Evolutionary conservation across 1,139 yeast species (phyloP).

Genomic region (Sugiyamaella japonica): DNA sequence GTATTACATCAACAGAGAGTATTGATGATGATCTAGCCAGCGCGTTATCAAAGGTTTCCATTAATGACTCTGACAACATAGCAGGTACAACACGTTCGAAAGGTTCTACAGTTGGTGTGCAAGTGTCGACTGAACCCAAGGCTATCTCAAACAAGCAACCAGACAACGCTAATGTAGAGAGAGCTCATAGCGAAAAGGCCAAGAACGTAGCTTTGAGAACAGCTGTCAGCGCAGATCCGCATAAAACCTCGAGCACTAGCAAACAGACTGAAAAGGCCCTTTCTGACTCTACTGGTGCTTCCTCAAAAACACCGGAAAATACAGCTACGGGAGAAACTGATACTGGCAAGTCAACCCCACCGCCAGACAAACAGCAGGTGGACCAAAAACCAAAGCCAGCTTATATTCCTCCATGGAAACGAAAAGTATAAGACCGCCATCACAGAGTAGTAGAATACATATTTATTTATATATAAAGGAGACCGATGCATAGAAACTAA

Average conservation of each 20-base stretch:
- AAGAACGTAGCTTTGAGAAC: too few relatives aligned
- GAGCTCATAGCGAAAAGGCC: neutral
- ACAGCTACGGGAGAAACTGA: neutral
- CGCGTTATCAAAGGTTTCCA: conserved; percentile 14
- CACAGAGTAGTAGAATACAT: neutral
- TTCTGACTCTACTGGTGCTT: too few relatives aligned
- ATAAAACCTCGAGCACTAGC: too few relatives aligned
- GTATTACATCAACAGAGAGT: neutral
- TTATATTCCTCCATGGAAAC: conserved; percentile 30
- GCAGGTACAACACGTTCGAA: neutral
- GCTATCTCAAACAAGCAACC: neutral
- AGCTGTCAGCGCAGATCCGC: too few relatives aligned
- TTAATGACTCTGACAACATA: neutral
- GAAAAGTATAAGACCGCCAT: conserved; percentile 11
- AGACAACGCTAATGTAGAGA: neutral
- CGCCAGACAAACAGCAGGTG: neutral
- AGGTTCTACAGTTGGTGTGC: neutral
- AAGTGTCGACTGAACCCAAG: neutral
- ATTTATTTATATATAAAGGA: too few relatives aligned
- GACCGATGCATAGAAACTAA: neutral
- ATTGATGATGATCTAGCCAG: conserved; percentile 16
- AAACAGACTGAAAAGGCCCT: too few relatives aligned
- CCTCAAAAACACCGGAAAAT: neutral
- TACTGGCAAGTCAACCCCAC: neutral
- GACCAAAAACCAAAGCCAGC: conserved; percentile 2